Base-by-base conservation (phyloP, 441 rosid species). In the Populus tomentosa region DNA sequence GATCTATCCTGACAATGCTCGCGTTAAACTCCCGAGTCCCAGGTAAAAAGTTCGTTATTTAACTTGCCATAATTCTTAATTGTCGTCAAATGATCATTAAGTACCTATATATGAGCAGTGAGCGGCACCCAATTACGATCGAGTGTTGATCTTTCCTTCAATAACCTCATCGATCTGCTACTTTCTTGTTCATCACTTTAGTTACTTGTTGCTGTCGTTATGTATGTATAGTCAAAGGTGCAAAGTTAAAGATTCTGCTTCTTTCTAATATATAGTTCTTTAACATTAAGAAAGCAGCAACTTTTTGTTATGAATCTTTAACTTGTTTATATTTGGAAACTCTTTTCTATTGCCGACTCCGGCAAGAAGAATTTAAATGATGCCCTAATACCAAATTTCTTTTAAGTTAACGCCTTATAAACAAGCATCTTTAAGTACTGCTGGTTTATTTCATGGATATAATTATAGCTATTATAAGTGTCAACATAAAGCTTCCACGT, bases 241-340 rank as follows among this genome's bases (percentile, higher is more conserved):
- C 59, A 53, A 67, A 53, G 72, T 10, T 7, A 10, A 78, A 53
- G 79, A 78, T 84, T 83, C 81, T 76, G 77, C 78, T 42, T 66
- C 28, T 71, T 69, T 67, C 64, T 53, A 5, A 5, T 2, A 38
- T 38, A 38, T 50, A 14, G n/a, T 53, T 53, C 61, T 53, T 53
- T 53, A 53, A 53, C 36, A 42, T 68, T 23, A 32, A 42, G 78
- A 62, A 42, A 75, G 66, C 70, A 38, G 38, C 71, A 63, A 77
- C 67, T 77, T 18, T n/a, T 53, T 18, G 7, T 42, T 46, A 23
- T 73, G 83, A 71, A 80, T 81, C 82, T 59, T 71, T 35, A 75
- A 33, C 21, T 82, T 78, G 84, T 80, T 80, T 79, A 85, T 67
- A 64, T 84, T 13, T 53, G 64, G 75, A 70, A 70, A 80, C 66